Base-by-base conservation (phyloP, 495 filamentous ascomycete species). In the Penicillium turbatum region DNA sequence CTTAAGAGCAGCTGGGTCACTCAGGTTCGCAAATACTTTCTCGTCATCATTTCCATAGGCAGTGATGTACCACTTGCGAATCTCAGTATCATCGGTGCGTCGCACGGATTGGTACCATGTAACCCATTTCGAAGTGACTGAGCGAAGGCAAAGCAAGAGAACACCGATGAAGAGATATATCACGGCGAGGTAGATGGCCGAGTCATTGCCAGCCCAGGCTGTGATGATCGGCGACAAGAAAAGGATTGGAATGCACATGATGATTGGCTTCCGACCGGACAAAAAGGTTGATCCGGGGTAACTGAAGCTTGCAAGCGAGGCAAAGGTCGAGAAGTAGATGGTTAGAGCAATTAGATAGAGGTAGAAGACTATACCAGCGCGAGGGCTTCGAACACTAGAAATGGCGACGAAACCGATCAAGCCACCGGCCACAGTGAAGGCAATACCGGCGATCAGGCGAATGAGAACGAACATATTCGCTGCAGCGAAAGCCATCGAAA, bases 381-480 rank as follows among this genome's bases (percentile, higher is more conserved):
- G 68, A 46, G 71, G 65, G 6, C 72, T 61, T 24, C 66, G 68
- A 38, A 69, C 62, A 21, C 64, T 59, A 11, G 72, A 64, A 38
- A 82, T 70, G 24, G 69, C 65, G 39, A 82, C 65, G 48, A 85
- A 78, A 1, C 73, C 80, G 16, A 79, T 56, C 17, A 80, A 61
- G 7, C 76, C 77, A 43, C 61, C 65, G 5, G 71, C 73, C 13
- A 81, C 45, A 7, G 75, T 76, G 49, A 85, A 75, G 6, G 80
- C 78, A 46, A 85, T 66, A 42, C 81, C 82, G n/a, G 78, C 80
- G 57, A 81, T 72, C 13, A 85, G 63, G 24, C 82, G 72, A 21
- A 79, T 81, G 2, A 84, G 64, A 12, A 85, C 73, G 51, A 83
- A 83, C 72, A 82, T 79, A 44, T 82, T 84, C 35, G 79, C 78